These are phyloP conservation scores for Chrysopogon serrulatus DNA, from an alignment of 176 grass and related monocot genomes.

Conservation along the genomic window DNA sequence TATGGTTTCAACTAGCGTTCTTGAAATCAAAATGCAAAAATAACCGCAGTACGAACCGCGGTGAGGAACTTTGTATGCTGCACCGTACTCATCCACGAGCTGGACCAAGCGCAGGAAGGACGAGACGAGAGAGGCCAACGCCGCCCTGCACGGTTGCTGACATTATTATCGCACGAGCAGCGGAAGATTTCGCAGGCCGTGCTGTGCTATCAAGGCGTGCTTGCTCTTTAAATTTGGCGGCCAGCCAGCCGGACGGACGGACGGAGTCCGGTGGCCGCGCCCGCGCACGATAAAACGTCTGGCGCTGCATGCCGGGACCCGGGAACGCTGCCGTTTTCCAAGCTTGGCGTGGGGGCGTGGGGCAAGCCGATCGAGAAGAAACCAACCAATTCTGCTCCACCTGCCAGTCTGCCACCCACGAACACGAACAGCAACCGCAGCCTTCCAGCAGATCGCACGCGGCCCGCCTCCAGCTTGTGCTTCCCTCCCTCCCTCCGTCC, in stretches of 20 bases:
- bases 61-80: neutral
- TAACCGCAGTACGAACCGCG: neutral
- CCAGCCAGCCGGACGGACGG: neutral
- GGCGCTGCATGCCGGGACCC: neutral
- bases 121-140: neutral
- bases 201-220: neutral
- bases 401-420: conserved; percentile 2
- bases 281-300: neutral
- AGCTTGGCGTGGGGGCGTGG: neutral
- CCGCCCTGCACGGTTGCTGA: neutral
- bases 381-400: neutral
- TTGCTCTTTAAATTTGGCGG: neutral
- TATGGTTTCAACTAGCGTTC: neutral
- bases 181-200: neutral
- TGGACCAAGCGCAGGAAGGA: neutral
- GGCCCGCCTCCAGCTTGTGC: neutral
- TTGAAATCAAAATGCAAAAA: neutral
- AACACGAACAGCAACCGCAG: neutral
- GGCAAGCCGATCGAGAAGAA: neutral
- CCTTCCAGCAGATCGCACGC: neutral
- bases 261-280: neutral
- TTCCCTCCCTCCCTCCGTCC: neutral
- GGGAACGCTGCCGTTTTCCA: neutral
- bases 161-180: conserved; percentile 22
- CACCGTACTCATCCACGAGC: neutral